Conservation (phyloP, 192 early-diverging fungal species). For the Kappamyces sp. region DNA sequence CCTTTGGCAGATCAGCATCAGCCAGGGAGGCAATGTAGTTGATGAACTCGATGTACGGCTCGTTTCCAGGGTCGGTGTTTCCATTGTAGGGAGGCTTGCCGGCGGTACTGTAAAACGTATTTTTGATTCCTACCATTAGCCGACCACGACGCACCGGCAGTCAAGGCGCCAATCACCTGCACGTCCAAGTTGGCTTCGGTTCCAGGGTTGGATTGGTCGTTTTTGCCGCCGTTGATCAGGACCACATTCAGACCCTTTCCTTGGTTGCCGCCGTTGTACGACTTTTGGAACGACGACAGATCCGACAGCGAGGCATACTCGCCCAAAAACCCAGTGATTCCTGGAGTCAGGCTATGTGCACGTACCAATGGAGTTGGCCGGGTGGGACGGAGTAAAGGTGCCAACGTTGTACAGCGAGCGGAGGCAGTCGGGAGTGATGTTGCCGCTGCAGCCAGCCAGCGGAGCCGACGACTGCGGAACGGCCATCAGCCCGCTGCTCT, state of each 20-base stretch:
- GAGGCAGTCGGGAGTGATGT: constrained; percentile 6
- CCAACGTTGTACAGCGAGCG: constrained; percentile 7
- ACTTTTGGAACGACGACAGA: not conserved
- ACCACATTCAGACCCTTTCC: not conserved
- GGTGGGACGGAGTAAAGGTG: not conserved
- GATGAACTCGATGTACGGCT: constrained; percentile 12
- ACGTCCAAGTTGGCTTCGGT: constrained; percentile 11
- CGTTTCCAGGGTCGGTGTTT: not conserved
- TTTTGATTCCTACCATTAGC: not conserved
- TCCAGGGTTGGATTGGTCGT: constrained; percentile 7
- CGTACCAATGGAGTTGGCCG: not conserved
- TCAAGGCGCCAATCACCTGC: constrained; percentile 8
- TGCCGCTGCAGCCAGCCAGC: not conserved
- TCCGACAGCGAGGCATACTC: constrained; percentile 6
- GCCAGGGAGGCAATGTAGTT: not conserved
- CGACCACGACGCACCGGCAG: not conserved
- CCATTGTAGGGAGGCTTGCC: constrained; percentile 5
- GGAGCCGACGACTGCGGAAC: no score
- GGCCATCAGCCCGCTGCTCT: no score
- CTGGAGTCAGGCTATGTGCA: no score
- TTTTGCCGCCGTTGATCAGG: constrained; percentile 6
- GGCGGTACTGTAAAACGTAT: constrained; percentile 7
- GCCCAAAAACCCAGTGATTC: constrained; percentile 8
- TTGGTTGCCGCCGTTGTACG: not conserved
- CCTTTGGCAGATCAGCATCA: not conserved